These are phyloP conservation scores for Logfia minima DNA, from an alignment of 129 eudicot genomes.

Conservation along the genomic window DNA sequence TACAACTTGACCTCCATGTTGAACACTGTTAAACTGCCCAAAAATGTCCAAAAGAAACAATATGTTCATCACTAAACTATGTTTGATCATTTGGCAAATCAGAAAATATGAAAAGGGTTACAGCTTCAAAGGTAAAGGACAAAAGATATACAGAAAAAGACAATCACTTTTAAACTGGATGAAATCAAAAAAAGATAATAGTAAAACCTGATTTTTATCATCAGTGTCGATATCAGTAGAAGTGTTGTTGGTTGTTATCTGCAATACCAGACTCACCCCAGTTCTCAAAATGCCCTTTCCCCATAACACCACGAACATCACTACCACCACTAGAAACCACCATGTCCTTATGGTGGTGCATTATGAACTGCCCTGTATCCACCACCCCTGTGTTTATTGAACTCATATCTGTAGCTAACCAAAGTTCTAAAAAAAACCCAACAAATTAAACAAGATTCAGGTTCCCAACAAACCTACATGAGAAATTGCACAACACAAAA, in stretches of 20 bases:
- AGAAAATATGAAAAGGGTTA: not conserved
- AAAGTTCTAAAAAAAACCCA: conserved; percentile 35
- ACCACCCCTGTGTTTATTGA: conserved; percentile 54
- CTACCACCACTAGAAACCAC: conserved; percentile 40
- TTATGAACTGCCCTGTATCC: conserved; percentile 65
- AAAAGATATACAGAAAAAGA: conserved; percentile 22
- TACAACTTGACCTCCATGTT: conserved; percentile 47
- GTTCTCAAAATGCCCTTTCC: conserved; percentile 71
- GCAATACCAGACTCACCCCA: conserved; percentile 89
- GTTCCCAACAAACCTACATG: conserved; percentile 35
- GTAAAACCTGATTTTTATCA: conserved; percentile 75
- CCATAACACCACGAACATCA: conserved; percentile 46
- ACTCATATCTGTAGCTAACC: conserved; percentile 58
- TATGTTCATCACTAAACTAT: conserved; percentile 7
- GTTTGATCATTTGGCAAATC: not conserved
- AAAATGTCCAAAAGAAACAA: not conserved
- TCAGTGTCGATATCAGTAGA: conserved; percentile 95
- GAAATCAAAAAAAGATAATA: not conserved
- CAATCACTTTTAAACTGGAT: not conserved
- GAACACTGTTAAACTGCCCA: conserved; percentile 48
- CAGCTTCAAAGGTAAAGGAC: not conserved
- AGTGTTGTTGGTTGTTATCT: conserved; percentile 86
- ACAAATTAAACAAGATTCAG: conserved; percentile 18
- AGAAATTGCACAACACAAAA: conserved; percentile 29
- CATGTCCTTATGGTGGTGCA: conserved; percentile 45